Conservation (phyloP, 2,329 filamentous ascomycete genomes). For the Botrytis paeoniae region DNA sequence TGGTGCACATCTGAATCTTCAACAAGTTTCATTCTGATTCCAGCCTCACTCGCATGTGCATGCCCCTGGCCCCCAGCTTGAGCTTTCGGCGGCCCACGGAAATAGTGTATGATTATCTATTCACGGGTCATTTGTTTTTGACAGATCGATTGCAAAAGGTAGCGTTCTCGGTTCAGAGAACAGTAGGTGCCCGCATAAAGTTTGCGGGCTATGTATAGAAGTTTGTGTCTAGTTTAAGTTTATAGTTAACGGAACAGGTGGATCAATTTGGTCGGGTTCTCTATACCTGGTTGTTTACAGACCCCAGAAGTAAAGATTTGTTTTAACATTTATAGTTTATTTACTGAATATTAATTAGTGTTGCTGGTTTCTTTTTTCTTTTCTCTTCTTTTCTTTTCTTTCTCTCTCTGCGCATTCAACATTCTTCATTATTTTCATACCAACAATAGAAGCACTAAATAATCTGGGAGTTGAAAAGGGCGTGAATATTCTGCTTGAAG, state of each 20-base stretch:
- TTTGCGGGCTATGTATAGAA: background rate
- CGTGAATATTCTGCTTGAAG: background rate
- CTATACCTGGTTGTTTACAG: background rate
- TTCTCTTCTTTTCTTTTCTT: background rate
- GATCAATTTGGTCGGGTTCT: background rate
- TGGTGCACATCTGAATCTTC: background rate
- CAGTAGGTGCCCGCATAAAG: background rate
- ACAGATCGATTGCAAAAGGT: background rate
- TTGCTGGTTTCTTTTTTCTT: background rate
- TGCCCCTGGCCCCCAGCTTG: conserved; percentile 3
- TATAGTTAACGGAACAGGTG: background rate
- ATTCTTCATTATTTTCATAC: background rate
- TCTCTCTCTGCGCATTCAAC: background rate
- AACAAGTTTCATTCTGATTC: background rate
- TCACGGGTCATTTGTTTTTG: background rate
- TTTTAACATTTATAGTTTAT: no score
- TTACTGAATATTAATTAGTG: background rate
- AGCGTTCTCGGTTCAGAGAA: background rate
- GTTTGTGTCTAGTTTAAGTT: background rate
- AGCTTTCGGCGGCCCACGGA: background rate
- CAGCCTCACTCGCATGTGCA: conserved; percentile 3
- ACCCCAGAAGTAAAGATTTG: background rate
- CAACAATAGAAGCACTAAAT: background rate
- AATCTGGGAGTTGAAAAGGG: background rate
- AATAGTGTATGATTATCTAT: background rate